Base-by-base conservation (phyloP, 371 early-diverging fungal genomes). In the Vavraia culicis region DNA sequence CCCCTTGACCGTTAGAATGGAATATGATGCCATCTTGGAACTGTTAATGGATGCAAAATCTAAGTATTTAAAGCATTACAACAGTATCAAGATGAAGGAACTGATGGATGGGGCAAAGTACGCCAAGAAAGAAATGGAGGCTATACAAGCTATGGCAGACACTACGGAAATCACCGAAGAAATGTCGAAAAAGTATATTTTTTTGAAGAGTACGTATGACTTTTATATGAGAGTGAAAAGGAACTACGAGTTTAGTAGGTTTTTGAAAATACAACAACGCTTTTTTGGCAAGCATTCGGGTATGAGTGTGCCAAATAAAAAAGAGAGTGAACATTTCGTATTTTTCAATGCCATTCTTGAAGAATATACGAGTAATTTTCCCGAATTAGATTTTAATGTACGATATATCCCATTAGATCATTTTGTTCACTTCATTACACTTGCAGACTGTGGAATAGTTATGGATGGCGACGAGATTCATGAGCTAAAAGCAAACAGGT, bases 381-480 rank as follows among this genome's bases (percentile, higher is more conserved):
- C 32, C 1, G 20, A 34, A 7, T 11, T 54, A 16, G 47, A 52
- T 16, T 44, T 43, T 9, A 34, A 20, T 4, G 32, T 35, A 3
- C 39, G 36, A 9, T 40, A 38, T 38, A 3, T 31, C 34, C 64
- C 64, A 11, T 10, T 54, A 9, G 39, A 49, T 5, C 44, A 54
- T 13, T 63, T 39, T 54, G 46, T 59, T 1, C 45, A 52, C 7
- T 38, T 63, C 15, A 5, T 59, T 10, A 41, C 56, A 7, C 14
- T 53, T 11, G 47, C 52, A 41, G 64, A 63, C 32, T 59, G 60
- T 46, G 64, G 64, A 9, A 13, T 59, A 14, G 52, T 63, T 16
- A 35, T 61, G 51, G 48, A 42, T 36, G 53, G 33, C 4, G 53
- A 59, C 40, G 53, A 59, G 13, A 38, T 51, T 10, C 20, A 59